These are phyloP conservation scores for Lanmaoa rubissima DNA, from an alignment of 768 basidiomycete species.

Conservation along the genomic window DNA sequence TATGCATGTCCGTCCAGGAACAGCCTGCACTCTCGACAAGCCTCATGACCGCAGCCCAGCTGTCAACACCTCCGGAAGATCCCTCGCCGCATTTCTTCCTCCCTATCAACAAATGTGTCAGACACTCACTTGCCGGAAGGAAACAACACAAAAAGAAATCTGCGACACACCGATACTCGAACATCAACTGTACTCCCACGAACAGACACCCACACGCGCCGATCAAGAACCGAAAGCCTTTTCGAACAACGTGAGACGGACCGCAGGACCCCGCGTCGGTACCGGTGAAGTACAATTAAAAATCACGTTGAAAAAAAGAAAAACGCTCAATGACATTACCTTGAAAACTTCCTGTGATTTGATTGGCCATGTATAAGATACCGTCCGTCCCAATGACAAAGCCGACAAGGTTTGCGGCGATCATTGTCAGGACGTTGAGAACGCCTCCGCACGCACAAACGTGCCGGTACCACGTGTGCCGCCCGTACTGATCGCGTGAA, in stretches of 20 bases:
- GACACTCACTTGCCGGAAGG: not conserved
- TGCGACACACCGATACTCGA: conserved; percentile 80
- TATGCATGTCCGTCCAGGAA: not conserved
- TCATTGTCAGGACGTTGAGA: conserved; percentile 84
- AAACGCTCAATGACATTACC: conserved; percentile 43
- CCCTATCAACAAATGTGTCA: conserved; percentile 39
- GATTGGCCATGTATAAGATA: conserved; percentile 56
- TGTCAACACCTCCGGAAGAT: conserved; percentile 50
- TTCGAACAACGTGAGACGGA: not conserved
- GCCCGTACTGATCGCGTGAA: conserved; percentile 54
- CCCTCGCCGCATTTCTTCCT: conserved; percentile 69
- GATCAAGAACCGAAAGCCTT: conserved; percentile 67
- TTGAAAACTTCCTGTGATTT: conserved; percentile 61
- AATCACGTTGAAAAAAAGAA: not conserved
- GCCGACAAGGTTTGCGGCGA: conserved; percentile 89
- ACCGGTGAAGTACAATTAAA: not conserved
- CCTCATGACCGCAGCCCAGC: too few species aligned
- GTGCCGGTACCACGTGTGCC: conserved; percentile 79
- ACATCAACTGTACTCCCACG: conserved; percentile 87
- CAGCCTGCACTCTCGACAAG: not conserved
- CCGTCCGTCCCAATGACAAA: conserved; percentile 92
- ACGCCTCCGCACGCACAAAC: conserved; percentile 80
- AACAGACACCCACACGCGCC: conserved; percentile 66
- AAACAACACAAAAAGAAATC: not conserved
- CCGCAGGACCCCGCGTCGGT: not conserved